A percentile compares a stretch with the other conserved stretches of the same genome.
phyloP scores from a whole-genome alignment of 768 basidiomycete species.

The Melanogaster broomeanus region DNA sequence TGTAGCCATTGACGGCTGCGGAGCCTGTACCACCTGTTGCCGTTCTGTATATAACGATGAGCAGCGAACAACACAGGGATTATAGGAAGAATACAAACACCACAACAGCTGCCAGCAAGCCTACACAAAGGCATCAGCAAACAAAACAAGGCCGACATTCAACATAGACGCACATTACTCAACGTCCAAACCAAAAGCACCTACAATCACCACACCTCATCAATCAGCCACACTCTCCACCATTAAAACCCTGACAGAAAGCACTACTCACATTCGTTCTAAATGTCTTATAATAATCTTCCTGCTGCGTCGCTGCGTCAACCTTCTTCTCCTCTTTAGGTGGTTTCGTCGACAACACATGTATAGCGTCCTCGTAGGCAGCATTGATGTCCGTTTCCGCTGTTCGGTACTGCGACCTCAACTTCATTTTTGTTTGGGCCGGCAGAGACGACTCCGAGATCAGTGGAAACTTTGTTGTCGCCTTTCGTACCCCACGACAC shows the following conservation, averaged over 20 bases:
- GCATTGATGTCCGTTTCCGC: conserved; percentile 88
- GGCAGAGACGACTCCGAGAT: conserved; percentile 79
- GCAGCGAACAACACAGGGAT: neutral
- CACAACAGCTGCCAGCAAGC: conserved; percentile 74
- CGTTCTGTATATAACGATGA: conserved; percentile 14
- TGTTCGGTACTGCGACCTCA: conserved; percentile 82
- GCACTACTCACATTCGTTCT: conserved; percentile 69
- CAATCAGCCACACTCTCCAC: conserved; percentile 11
- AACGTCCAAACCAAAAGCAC: conserved; percentile 89
- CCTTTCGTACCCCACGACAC: conserved; percentile 97
- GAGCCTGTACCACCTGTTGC: conserved; percentile 47
- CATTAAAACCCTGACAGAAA: neutral
- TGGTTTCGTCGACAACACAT: conserved; percentile 75
- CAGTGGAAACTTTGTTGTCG: conserved; percentile 81
- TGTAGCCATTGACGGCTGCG: conserved; percentile 75
- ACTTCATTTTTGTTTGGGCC: conserved; percentile 72
- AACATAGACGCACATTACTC: conserved; percentile 62
- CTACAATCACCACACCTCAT: conserved; percentile 26
- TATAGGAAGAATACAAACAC: conserved; percentile 48
- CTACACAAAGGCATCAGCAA: conserved; percentile 33
- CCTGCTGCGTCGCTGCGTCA: conserved; percentile 64
- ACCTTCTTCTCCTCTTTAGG: conserved; percentile 68
- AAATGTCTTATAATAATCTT: conserved; percentile 88
- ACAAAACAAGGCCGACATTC: neutral
- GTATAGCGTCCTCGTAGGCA: conserved; percentile 89